Percentiles rank a stretch among this genome's conserved stretches.
Conservation (phyloP, 1,284 basidiomycete species). For the Fomitopsis schrenkii region DNA sequence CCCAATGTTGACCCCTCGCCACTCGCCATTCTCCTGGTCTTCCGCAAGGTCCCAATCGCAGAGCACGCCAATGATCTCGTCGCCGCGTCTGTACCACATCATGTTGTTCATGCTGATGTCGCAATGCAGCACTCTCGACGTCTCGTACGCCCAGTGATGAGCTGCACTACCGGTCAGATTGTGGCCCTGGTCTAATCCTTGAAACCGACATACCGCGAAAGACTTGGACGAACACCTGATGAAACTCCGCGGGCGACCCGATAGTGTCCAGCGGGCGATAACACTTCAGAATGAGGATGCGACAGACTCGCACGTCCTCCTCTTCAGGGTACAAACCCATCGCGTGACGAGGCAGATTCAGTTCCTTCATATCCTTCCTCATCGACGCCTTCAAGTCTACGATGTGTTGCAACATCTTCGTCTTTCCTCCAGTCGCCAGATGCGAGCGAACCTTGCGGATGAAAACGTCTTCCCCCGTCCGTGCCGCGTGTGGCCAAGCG, state of each 20-base stretch:
- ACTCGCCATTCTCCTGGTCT: neutral
- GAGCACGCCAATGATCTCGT: constrained; percentile 18
- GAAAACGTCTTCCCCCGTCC: neutral
- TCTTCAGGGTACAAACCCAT: neutral
- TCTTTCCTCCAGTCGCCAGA: neutral
- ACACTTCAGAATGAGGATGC: neutral
- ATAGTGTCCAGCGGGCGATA: neutral
- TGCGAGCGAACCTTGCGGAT: neutral
- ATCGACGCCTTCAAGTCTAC: neutral
- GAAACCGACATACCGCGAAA: neutral
- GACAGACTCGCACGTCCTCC: neutral
- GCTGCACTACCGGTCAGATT: neutral
- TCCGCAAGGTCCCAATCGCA: constrained; percentile 22
- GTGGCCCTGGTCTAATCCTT: too few species aligned
- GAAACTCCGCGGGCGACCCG: neutral
- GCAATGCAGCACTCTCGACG: neutral
- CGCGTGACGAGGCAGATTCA: neutral
- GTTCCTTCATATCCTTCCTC: neutral
- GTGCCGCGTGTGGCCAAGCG: neutral
- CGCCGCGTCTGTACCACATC: constrained; percentile 16
- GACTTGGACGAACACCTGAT: neutral
- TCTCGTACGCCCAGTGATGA: neutral
- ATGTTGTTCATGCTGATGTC: constrained; percentile 14
- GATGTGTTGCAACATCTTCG: neutral
- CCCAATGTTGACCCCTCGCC: too few species aligned